phyloP scores from a whole-genome alignment of 192 early-diverging fungal genomes.

The Backusella liffmaniae region DNA sequence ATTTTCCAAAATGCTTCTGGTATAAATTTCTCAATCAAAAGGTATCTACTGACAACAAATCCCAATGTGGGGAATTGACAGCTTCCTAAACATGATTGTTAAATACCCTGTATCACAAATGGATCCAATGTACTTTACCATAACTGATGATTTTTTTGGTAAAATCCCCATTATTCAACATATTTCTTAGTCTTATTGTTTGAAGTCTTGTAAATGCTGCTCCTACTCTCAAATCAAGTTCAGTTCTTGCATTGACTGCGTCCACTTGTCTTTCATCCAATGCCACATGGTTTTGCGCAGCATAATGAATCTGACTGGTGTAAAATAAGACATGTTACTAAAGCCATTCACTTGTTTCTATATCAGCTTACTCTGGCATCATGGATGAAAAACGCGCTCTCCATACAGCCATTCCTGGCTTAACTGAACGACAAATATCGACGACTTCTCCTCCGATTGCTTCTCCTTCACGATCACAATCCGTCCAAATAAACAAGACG shows the following conservation, averaged over 20 bases:
- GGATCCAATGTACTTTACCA: conserved; percentile 45
- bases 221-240: conserved; percentile 92
- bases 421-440: conserved; percentile 59
- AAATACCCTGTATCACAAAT: no score
- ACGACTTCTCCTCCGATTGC: conserved; percentile 87
- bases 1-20: conserved; percentile 94
- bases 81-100: conserved; percentile 43
- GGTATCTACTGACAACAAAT: conserved; percentile 89
- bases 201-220: conserved; percentile 93
- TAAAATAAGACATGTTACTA: not conserved
- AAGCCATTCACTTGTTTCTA: not conserved
- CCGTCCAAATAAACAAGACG: conserved; percentile 94
- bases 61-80: conserved; percentile 98
- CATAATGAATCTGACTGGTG: conserved; percentile 69
- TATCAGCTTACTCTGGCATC: conserved; percentile 55
- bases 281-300: conserved; percentile 68
- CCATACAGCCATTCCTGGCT: conserved; percentile 66
- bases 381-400: conserved; percentile 92
- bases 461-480: conserved; percentile 97
- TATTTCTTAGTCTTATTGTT: conserved; percentile 62
- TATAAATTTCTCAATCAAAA: conserved; percentile 73
- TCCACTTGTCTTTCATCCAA: conserved; percentile 72
- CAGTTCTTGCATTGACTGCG: conserved; percentile 82
- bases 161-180: conserved; percentile 46
- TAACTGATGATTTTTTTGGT: conserved; percentile 75